A percentile compares a stretch with the other conserved stretches of the same genome.
phyloP scores from a whole-genome alignment of 495 filamentous ascomycete species.

The Apiosordaria backusii region DNA sequence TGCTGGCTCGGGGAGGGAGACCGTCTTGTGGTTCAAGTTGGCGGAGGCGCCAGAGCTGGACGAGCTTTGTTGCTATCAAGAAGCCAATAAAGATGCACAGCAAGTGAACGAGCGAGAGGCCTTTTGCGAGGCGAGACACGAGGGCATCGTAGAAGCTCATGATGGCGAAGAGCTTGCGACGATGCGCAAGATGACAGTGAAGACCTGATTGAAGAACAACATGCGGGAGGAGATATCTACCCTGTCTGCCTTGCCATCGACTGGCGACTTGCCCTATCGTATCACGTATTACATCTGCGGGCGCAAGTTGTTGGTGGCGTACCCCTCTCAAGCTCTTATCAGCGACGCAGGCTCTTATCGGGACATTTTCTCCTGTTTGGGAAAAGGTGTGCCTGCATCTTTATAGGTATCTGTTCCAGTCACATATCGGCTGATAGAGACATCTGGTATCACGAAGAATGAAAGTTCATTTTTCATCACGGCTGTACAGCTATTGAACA shows the following conservation, averaged over 20 bases:
- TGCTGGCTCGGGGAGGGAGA: conserved; percentile 1
- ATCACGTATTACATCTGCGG: background rate
- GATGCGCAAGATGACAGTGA: background rate
- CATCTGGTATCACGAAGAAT: background rate
- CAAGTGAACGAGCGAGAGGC: background rate
- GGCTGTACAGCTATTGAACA: background rate
- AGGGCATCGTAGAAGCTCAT: background rate
- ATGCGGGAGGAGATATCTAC: background rate
- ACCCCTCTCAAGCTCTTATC: conserved; percentile 1
- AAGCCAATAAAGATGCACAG: background rate
- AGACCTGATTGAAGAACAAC: background rate
- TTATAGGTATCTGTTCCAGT: background rate
- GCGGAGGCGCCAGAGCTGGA: background rate
- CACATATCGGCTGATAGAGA: background rate
- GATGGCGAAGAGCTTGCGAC: background rate
- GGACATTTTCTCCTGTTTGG: conserved; percentile 23
- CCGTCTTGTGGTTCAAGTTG: background rate
- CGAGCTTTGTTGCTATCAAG: background rate
- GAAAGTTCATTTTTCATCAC: background rate
- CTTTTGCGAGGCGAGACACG: background rate
- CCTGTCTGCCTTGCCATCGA: background rate
- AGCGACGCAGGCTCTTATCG: conserved; percentile 12
- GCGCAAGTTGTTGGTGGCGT: background rate
- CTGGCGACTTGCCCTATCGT: background rate
- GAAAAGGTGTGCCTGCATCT: conserved; percentile 7